These are phyloP conservation scores for Yamadazyma mexicana DNA, from an alignment of 1,139 yeast genomes.

Conservation along the genomic window DNA sequence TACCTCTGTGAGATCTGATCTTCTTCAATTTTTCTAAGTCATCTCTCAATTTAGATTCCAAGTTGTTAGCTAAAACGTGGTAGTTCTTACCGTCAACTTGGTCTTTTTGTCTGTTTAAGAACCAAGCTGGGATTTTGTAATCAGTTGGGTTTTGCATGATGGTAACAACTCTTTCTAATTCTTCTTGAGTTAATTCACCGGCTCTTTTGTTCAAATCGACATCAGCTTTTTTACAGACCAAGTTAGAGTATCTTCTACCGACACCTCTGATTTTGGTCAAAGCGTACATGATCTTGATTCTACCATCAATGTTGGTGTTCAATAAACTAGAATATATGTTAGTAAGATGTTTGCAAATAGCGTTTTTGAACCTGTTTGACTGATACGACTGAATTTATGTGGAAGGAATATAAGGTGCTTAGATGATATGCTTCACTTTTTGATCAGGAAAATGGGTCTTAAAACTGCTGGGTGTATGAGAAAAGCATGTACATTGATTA, in stretches of 20 bases:
- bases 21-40: slow-evolving; percentile 99
- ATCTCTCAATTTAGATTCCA: slow-evolving; percentile 99
- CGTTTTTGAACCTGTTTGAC: neutral
- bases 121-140: slow-evolving; percentile 99
- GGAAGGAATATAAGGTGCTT: too few relatives aligned
- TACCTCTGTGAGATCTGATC: slow-evolving; percentile 99
- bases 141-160: slow-evolving; percentile 99
- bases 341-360: slow-evolving; percentile 11
- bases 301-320: slow-evolving; percentile 99
- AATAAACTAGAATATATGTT: slow-evolving; percentile 68
- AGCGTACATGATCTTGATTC: slow-evolving; percentile 99
- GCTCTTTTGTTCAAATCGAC: slow-evolving; percentile 98
- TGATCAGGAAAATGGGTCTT: too few relatives aligned
- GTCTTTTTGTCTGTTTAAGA: slow-evolving; percentile 99
- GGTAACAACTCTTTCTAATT: slow-evolving; percentile 99
- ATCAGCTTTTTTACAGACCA: slow-evolving; percentile 99
- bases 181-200: slow-evolving; percentile 99
- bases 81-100: slow-evolving; percentile 98
- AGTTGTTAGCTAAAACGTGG: slow-evolving; percentile 98
- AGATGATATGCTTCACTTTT: neutral
- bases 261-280: slow-evolving; percentile 99
- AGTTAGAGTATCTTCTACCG: slow-evolving; percentile 99
- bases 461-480: too few relatives aligned
- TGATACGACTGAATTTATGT: neutral
- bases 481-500: too few relatives aligned